phyloP scores from a whole-genome alignment of 2,329 filamentous ascomycete species.

The Gnomoniopsis smithogilvyi region DNA sequence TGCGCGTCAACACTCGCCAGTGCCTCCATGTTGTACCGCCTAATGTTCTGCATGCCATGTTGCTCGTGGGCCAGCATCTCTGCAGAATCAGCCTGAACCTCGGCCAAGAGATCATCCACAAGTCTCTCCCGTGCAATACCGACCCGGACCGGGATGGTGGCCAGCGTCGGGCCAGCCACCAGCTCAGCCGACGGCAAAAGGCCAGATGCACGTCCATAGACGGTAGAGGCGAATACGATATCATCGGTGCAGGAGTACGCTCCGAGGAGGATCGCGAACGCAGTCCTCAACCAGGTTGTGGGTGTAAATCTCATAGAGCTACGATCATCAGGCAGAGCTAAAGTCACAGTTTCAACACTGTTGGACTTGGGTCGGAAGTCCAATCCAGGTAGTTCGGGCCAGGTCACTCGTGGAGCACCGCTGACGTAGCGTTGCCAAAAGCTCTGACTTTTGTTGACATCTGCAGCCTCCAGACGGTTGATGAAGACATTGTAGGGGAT shows the following conservation, averaged over 20 bases:
- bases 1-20: too few species aligned
- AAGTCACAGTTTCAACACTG: too few species aligned
- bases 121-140: background rate
- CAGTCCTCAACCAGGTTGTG: too few species aligned
- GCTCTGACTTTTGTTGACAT: too few species aligned
- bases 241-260: background rate
- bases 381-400: too few species aligned
- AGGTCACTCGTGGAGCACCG: too few species aligned
- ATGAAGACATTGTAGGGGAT: slow-evolving; percentile 1
- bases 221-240: background rate
- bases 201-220: background rate
- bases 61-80: slow-evolving; percentile 5
- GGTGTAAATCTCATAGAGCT: too few species aligned
- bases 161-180: background rate
- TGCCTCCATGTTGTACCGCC: slow-evolving; percentile 7
- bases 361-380: too few species aligned
- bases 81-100: slow-evolving; percentile 5
- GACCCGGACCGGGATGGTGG: slow-evolving; percentile 1
- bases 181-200: background rate
- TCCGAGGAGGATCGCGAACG: too few species aligned
- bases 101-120: background rate
- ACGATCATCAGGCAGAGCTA: too few species aligned
- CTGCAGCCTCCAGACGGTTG: background rate
- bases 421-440: too few species aligned
- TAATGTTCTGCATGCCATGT: slow-evolving; percentile 11